These are phyloP conservation scores for Apiospora sp. DNA, from an alignment of 2,329 filamentous ascomycete genomes.

Conservation along the genomic window DNA sequence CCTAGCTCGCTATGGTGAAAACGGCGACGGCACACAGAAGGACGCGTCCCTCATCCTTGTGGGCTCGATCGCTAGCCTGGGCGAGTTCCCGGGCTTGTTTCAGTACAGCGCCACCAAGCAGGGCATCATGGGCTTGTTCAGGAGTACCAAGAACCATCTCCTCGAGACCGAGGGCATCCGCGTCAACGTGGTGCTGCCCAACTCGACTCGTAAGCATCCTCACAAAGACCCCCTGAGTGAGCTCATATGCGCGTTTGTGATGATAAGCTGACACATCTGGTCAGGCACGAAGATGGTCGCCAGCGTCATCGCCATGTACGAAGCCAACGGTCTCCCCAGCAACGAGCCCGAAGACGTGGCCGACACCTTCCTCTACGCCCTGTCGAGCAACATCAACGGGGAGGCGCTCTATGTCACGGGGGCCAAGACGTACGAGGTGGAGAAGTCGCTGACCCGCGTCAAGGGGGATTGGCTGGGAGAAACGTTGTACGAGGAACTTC, in stretches of 20 bases:
- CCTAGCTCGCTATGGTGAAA: neutral
- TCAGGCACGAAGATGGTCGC: slow-evolving; percentile 21
- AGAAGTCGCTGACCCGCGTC: slow-evolving; percentile 11
- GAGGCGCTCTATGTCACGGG: slow-evolving; percentile 24
- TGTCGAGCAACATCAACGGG: neutral
- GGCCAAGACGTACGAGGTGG: slow-evolving; percentile 22
- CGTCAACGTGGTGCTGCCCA: slow-evolving; percentile 22
- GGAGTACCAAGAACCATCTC: slow-evolving; percentile 8
- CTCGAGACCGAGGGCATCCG: slow-evolving; percentile 21
- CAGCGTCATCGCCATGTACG: neutral
- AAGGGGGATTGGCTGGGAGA: slow-evolving; percentile 18
- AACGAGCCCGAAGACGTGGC: slow-evolving; percentile 23
- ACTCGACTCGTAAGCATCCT: neutral
- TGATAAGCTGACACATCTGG: neutral
- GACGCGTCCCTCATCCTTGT: slow-evolving; percentile 18
- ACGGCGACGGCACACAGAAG: neutral
- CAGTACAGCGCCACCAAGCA: slow-evolving; percentile 25
- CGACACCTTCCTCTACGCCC: slow-evolving; percentile 17
- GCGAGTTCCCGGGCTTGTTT: slow-evolving; percentile 17
- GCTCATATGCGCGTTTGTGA: neutral
- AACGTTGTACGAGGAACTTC: neutral
- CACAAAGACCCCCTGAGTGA: neutral
- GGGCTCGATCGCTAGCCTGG: slow-evolving; percentile 11
- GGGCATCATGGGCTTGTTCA: slow-evolving; percentile 24
- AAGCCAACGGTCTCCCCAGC: neutral